Percentiles rank a stretch among this genome's conserved stretches.
Conservation (phyloP, 441 rosid species). For the Hura crepitans region DNA sequence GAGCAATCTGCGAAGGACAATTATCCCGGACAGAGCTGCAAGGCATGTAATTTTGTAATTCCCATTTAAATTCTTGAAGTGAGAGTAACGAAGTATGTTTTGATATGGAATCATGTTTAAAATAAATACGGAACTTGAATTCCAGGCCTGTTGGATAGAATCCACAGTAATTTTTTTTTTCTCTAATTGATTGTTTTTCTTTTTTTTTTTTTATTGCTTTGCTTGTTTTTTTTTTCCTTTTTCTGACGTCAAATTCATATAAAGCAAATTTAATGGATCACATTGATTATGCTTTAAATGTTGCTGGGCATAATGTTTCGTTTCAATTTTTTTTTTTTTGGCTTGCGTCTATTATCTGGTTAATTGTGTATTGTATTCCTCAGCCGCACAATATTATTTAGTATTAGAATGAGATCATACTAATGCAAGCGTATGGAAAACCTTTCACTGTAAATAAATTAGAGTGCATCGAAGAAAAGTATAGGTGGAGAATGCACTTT, state of each 20-base stretch:
- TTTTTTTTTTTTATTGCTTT: slow-evolving; percentile 1
- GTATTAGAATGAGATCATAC: no score
- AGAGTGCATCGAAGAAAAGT: background rate
- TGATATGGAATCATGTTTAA: background rate
- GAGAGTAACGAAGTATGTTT: background rate
- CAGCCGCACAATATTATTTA: no score
- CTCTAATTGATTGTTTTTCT: background rate
- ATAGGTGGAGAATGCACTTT: background rate
- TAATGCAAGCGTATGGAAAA: no score
- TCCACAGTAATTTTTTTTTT: background rate
- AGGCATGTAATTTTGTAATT: slow-evolving; percentile 1
- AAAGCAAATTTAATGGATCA: background rate
- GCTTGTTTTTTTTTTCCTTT: background rate
- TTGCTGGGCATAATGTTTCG: background rate
- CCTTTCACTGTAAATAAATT: background rate
- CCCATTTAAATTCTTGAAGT: background rate
- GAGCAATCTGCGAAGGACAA: slow-evolving; percentile 9
- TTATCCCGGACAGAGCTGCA: slow-evolving; percentile 7
- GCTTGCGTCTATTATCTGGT: background rate
- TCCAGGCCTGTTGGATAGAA: background rate
- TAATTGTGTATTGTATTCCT: background rate
- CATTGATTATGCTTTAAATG: background rate
- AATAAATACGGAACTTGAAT: slow-evolving; percentile 8
- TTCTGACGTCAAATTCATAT: no score
- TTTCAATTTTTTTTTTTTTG: background rate